These are phyloP conservation scores for Pisolithus marmoratus DNA, from an alignment of 768 basidiomycete species.

Conservation along the genomic window DNA sequence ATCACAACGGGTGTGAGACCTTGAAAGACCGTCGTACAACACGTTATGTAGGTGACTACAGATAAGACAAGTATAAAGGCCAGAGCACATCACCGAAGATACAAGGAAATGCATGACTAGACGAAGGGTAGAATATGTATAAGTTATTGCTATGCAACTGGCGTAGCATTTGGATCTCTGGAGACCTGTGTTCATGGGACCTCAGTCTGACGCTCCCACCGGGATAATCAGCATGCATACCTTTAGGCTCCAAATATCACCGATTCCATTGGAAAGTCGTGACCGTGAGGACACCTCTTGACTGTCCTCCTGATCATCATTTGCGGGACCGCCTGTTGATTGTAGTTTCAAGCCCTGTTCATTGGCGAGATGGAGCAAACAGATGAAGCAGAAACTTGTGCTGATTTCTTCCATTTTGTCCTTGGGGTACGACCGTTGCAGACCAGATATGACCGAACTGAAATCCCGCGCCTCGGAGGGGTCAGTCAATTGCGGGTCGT, in stretches of 20 bases:
- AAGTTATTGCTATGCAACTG: conserved; percentile 21
- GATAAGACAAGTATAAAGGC: conserved; percentile 3
- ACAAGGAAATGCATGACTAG: conserved; percentile 7
- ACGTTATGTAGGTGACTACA: not conserved
- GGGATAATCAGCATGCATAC: conserved; percentile 42
- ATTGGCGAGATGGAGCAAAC: conserved; percentile 91
- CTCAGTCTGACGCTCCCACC: not conserved
- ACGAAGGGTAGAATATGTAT: conserved; percentile 11
- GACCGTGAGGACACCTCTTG: conserved; percentile 27
- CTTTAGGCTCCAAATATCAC: conserved; percentile 73
- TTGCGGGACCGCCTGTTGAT: conserved; percentile 31
- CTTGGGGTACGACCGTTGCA: conserved; percentile 76
- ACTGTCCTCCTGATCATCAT: conserved; percentile 31
- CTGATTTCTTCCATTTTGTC: conserved; percentile 99
- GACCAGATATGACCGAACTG: conserved; percentile 73
- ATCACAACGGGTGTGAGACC: not conserved
- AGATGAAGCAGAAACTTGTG: conserved; percentile 99
- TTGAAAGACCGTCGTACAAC: not conserved
- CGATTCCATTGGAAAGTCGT: conserved; percentile 44
- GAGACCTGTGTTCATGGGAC: conserved; percentile 32
- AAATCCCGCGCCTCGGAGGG: conserved; percentile 65
- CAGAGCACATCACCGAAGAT: not conserved
- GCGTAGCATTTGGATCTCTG: conserved; percentile 35
- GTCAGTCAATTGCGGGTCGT: conserved; percentile 48
- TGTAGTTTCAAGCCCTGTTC: conserved; percentile 90